Evolutionary conservation across 1,139 yeast species (phyloP).

Genomic region (Saccharomyces pastorianus): DNA sequence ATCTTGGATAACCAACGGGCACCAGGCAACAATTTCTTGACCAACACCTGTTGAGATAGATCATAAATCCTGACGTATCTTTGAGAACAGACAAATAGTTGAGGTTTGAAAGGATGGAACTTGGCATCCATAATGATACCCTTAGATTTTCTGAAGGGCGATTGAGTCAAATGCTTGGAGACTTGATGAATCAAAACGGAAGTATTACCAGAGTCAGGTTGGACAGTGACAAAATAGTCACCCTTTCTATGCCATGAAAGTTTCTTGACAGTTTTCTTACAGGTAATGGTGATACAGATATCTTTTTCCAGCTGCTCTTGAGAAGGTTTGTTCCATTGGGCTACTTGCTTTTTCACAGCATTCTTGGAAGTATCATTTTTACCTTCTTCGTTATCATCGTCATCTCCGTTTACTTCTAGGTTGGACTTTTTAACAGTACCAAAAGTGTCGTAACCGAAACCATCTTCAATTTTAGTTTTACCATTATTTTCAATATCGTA

Average conservation of each 20-base stretch:
- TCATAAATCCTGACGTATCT: conserved; percentile 86
- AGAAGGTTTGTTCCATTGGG: conserved; percentile 82
- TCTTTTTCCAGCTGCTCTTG: conserved; percentile 55
- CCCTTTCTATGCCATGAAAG: conserved; percentile 96
- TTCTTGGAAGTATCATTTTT: conserved; percentile 22
- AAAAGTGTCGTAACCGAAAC: conserved; percentile 84
- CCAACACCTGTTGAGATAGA: conserved; percentile 72
- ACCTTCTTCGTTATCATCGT: conserved; percentile 34
- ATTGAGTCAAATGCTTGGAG: conserved; percentile 91
- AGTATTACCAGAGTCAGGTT: conserved; percentile 82
- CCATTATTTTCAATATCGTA: conserved; percentile 79
- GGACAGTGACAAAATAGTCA: conserved; percentile 88
- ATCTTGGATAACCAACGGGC: conserved; percentile 89
- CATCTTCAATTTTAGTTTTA: conserved; percentile 70
- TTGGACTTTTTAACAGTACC: conserved; percentile 49
- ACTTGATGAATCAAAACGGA: conserved; percentile 91
- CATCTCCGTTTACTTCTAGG: conserved; percentile 39
- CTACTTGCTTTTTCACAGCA: conserved; percentile 46
- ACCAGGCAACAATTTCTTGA: conserved; percentile 85
- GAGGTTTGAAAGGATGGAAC: conserved; percentile 95
- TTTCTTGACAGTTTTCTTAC: conserved; percentile 67
- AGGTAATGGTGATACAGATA: conserved; percentile 64
- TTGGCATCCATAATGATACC: conserved; percentile 94
- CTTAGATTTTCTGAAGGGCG: conserved; percentile 88
- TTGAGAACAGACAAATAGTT: conserved; percentile 88